phyloP scores from a whole-genome alignment of 352 stramenopile species.

The Globisporangium cylindrosporum region DNA sequence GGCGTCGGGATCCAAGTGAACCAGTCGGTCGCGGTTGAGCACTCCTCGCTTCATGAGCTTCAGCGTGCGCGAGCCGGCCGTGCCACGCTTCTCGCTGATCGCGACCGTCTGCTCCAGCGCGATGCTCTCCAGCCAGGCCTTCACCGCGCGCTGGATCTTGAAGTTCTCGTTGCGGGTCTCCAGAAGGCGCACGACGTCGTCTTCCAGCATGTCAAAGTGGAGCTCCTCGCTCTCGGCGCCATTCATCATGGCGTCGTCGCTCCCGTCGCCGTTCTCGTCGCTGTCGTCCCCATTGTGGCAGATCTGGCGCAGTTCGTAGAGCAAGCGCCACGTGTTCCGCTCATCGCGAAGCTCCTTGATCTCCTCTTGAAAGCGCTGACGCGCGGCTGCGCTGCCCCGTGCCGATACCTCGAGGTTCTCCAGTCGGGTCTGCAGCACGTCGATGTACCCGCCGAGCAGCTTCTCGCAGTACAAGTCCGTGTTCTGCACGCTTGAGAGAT shows the following conservation, averaged over 20 bases:
- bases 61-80: slow-evolving; percentile 54
- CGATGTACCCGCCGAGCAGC: slow-evolving; percentile 71
- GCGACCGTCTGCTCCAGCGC: slow-evolving; percentile 63
- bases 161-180: slow-evolving; percentile 63
- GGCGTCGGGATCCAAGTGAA: slow-evolving; percentile 73
- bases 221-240: slow-evolving; percentile 37
- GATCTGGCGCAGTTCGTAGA: slow-evolving; percentile 72
- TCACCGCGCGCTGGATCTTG: slow-evolving; percentile 69
- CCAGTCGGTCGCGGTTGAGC: slow-evolving; percentile 21
- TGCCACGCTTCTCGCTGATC: slow-evolving; percentile 55
- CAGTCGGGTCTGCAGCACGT: slow-evolving; percentile 63
- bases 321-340: slow-evolving; percentile 79
- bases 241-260: slow-evolving; percentile 34
- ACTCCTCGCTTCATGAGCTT: slow-evolving; percentile 56
- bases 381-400: slow-evolving; percentile 16
- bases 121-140: slow-evolving; percentile 80
- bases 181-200: slow-evolving; percentile 62
- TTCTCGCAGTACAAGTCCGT: slow-evolving; percentile 74
- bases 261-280: slow-evolving; percentile 31
- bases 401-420: slow-evolving; percentile 46
- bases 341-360: slow-evolving; percentile 74
- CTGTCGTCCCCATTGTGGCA: slow-evolving; percentile 33
- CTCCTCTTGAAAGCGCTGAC: slow-evolving; percentile 39
- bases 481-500: slow-evolving; percentile 65
- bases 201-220: slow-evolving; percentile 76